Percentiles rank a stretch among this genome's conserved stretches.
Evolutionary conservation across 2,329 filamentous ascomycete species (phyloP).

Genomic region (Coleophoma cylindrospora): DNA sequence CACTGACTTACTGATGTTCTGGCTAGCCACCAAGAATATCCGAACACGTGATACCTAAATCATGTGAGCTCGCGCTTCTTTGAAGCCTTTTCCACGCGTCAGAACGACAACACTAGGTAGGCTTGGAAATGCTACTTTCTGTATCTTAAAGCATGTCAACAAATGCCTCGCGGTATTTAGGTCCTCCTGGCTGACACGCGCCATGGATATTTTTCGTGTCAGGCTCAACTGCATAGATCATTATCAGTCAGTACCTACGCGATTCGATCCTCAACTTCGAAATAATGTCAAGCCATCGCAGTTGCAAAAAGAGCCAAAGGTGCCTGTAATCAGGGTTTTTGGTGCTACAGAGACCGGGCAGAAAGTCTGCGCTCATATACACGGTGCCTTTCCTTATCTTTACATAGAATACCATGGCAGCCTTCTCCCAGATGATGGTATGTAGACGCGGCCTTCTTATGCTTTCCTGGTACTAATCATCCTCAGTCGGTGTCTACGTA

Average conservation of each 20-base stretch:
- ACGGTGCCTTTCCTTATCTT: constrained; percentile 94
- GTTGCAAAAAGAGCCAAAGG: constrained; percentile 59
- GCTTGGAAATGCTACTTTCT: no score
- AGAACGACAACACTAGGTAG: no score
- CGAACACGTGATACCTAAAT: no score
- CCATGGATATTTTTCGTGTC: constrained; percentile 77
- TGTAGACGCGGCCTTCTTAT: constrained; percentile 20
- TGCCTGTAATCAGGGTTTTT: constrained; percentile 87
- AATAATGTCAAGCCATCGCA: constrained; percentile 56
- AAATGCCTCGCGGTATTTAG: not conserved
- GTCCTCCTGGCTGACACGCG: constrained; percentile 5
- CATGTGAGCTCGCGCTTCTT: no score
- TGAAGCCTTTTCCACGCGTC: no score
- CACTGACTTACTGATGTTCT: not conserved
- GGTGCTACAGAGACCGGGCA: constrained; percentile 91
- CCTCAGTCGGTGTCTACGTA: constrained; percentile 68
- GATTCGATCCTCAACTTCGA: constrained; percentile 75
- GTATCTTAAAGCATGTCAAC: constrained; percentile 1
- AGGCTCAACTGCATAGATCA: constrained; percentile 94
- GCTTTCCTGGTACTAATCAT: constrained; percentile 9
- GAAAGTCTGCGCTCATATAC: constrained; percentile 92
- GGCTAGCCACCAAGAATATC: not conserved
- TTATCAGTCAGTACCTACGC: constrained; percentile 76
- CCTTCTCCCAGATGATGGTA: constrained; percentile 63
- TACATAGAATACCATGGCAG: constrained; percentile 80